A percentile compares a stretch with the other conserved stretches of the same genome.
Evolutionary conservation across 192 early-diverging fungal genomes (phyloP).

Genomic region (Coemansia sp.): DNA sequence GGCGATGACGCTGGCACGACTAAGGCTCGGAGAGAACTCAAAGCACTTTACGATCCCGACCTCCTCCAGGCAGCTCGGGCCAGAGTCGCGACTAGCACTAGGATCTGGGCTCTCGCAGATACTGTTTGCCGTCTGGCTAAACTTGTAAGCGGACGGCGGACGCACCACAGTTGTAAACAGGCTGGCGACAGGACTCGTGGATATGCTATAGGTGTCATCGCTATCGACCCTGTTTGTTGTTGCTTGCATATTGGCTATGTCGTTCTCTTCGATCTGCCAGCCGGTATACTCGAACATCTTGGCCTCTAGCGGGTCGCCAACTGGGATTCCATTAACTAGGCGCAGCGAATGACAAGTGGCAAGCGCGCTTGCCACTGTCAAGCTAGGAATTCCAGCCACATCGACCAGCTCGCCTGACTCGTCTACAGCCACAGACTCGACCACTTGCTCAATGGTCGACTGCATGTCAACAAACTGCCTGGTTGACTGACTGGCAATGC

Average conservation of each 20-base stretch:
- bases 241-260: background rate
- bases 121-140: background rate
- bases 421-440: background rate
- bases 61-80: slow-evolving; percentile 1
- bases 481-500: slow-evolving; percentile 42
- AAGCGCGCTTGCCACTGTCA: slow-evolving; percentile 58
- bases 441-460: slow-evolving; percentile 2
- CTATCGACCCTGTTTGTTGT: background rate
- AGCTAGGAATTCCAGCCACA: background rate
- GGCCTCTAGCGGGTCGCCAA: slow-evolving; percentile 95
- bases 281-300: slow-evolving; percentile 96
- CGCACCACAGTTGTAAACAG: background rate
- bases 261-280: slow-evolving; percentile 89
- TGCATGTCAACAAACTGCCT: slow-evolving; percentile 43
- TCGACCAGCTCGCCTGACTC: slow-evolving; percentile 2
- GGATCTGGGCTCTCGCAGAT: background rate
- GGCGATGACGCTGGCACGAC: slow-evolving; percentile 90
- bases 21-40: slow-evolving; percentile 86
- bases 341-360: slow-evolving; percentile 84
- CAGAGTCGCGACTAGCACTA: background rate
- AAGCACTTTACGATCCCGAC: slow-evolving; percentile 72
- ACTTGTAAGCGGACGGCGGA: background rate
- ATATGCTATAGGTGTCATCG: background rate
- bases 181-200: slow-evolving; percentile 25
- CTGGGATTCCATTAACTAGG: slow-evolving; percentile 73